These are phyloP conservation scores for Ogataea haglerorum DNA, from an alignment of 805 yeast species.

Conservation along the genomic window DNA sequence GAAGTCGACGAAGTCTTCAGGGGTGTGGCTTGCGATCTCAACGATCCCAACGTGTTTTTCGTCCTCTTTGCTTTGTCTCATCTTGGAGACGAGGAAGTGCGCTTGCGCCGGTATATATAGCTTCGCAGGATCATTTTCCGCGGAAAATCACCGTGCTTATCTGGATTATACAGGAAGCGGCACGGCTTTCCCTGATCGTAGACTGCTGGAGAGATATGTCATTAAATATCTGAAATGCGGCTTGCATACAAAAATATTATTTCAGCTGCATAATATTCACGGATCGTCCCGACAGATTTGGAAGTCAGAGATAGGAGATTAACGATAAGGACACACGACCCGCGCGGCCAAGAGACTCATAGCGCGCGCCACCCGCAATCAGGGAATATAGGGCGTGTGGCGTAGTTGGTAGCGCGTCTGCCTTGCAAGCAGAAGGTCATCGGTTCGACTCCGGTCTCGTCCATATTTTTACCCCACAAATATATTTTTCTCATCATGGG, in stretches of 20 bases:
- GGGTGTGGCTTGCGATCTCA: neutral
- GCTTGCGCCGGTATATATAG: neutral
- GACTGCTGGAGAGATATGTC: too few species aligned
- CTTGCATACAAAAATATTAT: too few species aligned
- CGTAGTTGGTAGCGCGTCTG: constrained; percentile 82
- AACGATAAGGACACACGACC: too few species aligned
- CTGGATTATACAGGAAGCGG: too few species aligned
- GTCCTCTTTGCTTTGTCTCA: neutral
- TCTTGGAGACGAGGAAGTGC: neutral
- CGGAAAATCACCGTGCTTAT: neutral
- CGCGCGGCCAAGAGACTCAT: neutral
- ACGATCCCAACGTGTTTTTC: neutral
- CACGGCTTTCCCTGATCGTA: too few species aligned
- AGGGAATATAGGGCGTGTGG: constrained; percentile 56
- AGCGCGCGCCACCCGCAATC: neutral
- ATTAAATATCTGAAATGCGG: too few species aligned
- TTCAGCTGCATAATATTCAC: too few species aligned
- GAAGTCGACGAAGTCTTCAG: constrained; percentile 12
- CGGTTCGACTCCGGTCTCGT: constrained; percentile 79
- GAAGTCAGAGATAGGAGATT: too few species aligned
- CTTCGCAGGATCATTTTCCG: neutral
- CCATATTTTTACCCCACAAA: constrained; percentile 35
- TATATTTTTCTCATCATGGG: constrained; percentile 3
- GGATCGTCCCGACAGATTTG: too few species aligned
- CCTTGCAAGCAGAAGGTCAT: constrained; percentile 77